These are phyloP conservation scores for Alectoria sarmentosa DNA, from an alignment of 495 filamentous ascomycete species.

Conservation along the genomic window DNA sequence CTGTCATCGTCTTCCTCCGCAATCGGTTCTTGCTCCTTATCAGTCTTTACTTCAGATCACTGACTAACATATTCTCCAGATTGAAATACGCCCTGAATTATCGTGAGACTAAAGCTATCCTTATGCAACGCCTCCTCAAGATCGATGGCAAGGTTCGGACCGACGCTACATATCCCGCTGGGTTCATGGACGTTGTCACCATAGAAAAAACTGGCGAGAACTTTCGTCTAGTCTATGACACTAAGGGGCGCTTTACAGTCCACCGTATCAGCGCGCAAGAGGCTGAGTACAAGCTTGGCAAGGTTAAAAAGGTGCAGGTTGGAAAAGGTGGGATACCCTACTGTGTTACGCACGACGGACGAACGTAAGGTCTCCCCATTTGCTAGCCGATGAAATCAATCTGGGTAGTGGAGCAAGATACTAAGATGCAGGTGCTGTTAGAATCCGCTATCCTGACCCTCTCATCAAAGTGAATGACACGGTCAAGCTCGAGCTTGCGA, in stretches of 20 bases:
- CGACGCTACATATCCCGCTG: constrained; percentile 92
- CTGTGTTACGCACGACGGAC: constrained; percentile 99
- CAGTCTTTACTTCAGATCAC: too few relatives aligned
- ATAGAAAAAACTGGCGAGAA: constrained; percentile 99
- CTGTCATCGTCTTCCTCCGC: constrained; percentile 96
- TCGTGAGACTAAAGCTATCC: constrained; percentile 93
- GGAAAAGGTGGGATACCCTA: constrained; percentile 99
- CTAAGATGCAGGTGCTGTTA: too few relatives aligned
- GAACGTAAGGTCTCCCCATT: constrained; percentile 67
- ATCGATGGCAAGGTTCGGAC: constrained; percentile 99
- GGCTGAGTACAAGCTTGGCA: constrained; percentile 98
- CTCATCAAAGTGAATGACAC: too few relatives aligned
- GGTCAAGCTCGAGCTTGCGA: too few relatives aligned
- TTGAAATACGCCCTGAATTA: constrained; percentile 99
- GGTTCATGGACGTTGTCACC: constrained; percentile 98
- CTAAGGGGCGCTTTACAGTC: constrained; percentile 99
- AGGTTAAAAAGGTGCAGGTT: constrained; percentile 98
- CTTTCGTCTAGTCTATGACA: constrained; percentile 99
- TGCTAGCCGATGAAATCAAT: too few relatives aligned
- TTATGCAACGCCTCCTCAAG: constrained; percentile 99
- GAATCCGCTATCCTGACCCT: too few relatives aligned
- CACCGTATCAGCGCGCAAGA: constrained; percentile 97
- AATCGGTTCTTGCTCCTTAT: constrained; percentile 50
- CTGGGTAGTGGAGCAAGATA: too few relatives aligned
- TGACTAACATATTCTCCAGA: constrained; percentile 34